Evolutionary conservation across 31 red algal genomes (phyloP).

Genomic region (Pterothamnion heteromorphum): DNA sequence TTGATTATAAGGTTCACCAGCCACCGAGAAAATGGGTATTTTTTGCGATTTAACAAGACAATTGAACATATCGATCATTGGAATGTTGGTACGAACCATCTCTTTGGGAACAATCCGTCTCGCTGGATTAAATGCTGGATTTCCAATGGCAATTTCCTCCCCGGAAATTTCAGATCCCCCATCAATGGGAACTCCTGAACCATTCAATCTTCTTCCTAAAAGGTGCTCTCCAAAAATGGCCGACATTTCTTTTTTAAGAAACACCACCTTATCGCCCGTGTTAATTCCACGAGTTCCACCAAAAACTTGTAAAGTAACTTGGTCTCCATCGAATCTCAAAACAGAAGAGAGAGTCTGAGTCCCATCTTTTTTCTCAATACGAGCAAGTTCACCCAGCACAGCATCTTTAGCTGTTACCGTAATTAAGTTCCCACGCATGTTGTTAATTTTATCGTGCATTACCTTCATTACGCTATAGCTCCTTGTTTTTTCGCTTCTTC

Average conservation of each 20-base stretch:
- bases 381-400: too few species aligned
- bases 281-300: conserved; percentile 96
- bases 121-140: conserved; percentile 81
- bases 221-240: conserved; percentile 81
- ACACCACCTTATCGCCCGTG: conserved; percentile 67
- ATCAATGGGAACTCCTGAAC: conserved; percentile 92
- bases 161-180: conserved; percentile 74
- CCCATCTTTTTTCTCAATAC: too few species aligned
- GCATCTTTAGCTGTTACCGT: too few species aligned
- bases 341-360: conserved; percentile 79
- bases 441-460: too few species aligned
- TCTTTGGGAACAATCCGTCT: conserved; percentile 82
- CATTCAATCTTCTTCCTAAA: conserved; percentile 94
- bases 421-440: too few species aligned
- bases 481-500: too few species aligned
- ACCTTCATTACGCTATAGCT: too few species aligned
- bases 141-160: conserved; percentile 81
- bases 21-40: conserved; percentile 89
- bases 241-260: conserved; percentile 82
- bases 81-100: conserved; percentile 97
- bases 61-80: conserved; percentile 97
- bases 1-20: conserved; percentile 82
- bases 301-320: conserved; percentile 95
- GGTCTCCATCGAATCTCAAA: conserved; percentile 84
- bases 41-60: conserved; percentile 91